Conservation (phyloP, 2,329 filamentous ascomycete species). For the Juglanconis juglandina region DNA sequence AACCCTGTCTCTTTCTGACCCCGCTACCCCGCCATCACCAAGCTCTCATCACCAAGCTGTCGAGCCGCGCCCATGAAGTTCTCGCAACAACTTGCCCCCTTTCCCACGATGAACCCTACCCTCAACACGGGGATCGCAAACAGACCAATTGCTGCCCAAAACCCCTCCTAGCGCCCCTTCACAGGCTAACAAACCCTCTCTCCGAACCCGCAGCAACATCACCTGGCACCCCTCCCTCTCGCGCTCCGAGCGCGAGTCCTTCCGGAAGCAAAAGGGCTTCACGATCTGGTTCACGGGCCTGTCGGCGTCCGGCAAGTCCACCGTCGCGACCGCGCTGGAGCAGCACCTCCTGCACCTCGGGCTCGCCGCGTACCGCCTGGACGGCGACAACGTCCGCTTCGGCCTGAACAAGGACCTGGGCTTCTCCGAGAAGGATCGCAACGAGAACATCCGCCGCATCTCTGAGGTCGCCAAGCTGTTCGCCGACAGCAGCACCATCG, state of each 20-base stretch:
- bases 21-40: constrained; percentile 23
- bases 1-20: constrained; percentile 16
- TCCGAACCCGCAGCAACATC: constrained; percentile 64
- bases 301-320: constrained; percentile 94
- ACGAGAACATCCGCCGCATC: constrained; percentile 97
- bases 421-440: constrained; percentile 87
- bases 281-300: constrained; percentile 98
- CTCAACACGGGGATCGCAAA: background rate
- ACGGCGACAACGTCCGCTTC: constrained; percentile 98
- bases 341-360: constrained; percentile 89
- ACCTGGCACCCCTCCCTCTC: constrained; percentile 84
- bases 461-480: constrained; percentile 97
- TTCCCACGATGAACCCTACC: background rate
- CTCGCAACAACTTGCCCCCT: background rate
- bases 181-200: constrained; percentile 11
- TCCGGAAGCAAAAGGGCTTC: constrained; percentile 81
- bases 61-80: constrained; percentile 1
- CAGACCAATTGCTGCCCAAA: background rate
- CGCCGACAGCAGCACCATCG: constrained; percentile 81
- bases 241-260: constrained; percentile 68
- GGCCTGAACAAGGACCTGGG: constrained; percentile 97
- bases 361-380: constrained; percentile 82
- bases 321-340: constrained; percentile 92
- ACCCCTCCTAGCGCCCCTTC: background rate
- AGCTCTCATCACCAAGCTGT: constrained; percentile 13